Conservation (phyloP, 768 basidiomycete species). For the Leccinum uliginosum region DNA sequence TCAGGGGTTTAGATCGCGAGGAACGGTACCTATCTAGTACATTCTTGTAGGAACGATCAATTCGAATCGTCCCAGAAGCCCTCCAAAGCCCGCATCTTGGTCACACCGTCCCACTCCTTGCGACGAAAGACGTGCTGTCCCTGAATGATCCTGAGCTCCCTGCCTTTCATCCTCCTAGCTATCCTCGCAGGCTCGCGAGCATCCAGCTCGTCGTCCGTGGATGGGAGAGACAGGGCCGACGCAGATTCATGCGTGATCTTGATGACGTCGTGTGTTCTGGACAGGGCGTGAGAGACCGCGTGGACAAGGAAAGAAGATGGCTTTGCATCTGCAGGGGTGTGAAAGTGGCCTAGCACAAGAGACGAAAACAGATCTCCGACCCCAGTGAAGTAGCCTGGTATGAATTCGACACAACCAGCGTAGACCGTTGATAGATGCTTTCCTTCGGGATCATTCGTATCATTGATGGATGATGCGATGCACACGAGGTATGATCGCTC, state of each 20-base stretch:
- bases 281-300: conserved; percentile 66
- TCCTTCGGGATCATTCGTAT: conserved; percentile 16
- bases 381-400: conserved; percentile 92
- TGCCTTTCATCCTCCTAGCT: conserved; percentile 70
- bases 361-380: conserved; percentile 97
- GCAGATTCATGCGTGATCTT: conserved; percentile 56
- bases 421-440: conserved; percentile 46
- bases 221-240: conserved; percentile 42
- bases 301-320: conserved; percentile 12
- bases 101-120: conserved; percentile 31
- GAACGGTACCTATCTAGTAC: no score
- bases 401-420: conserved; percentile 67
- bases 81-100: conserved; percentile 30
- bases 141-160: conserved; percentile 83
- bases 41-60: not conserved
- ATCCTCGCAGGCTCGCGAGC: conserved; percentile 54
- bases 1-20: not conserved
- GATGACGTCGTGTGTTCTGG: conserved; percentile 73
- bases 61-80: conserved; percentile 29
- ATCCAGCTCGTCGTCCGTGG: conserved; percentile 80
- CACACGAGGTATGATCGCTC: conserved; percentile 63
- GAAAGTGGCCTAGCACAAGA: conserved; percentile 79
- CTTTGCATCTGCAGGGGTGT: conserved; percentile 23
- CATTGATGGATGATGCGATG: conserved; percentile 59
- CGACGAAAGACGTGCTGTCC: conserved; percentile 65